phyloP scores from a whole-genome alignment of 495 filamentous ascomycete species.

The Corynascus novoguineensis region DNA sequence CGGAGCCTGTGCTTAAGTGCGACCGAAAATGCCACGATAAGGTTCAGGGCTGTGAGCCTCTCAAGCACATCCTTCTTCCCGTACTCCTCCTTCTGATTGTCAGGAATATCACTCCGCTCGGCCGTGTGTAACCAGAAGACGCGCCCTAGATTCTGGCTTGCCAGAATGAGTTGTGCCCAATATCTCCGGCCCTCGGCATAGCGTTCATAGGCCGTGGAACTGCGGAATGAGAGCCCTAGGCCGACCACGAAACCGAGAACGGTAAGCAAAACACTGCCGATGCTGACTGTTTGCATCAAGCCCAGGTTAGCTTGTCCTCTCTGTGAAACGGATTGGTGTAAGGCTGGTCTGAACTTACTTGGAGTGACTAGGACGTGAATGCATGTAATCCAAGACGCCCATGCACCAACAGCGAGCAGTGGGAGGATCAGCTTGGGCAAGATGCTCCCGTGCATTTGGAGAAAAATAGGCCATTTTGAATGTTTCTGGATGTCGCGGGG shows the following conservation, averaged over 20 bases:
- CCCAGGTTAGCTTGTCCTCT: not conserved
- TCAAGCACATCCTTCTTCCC: constrained; percentile 65
- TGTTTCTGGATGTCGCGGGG: constrained; percentile 69
- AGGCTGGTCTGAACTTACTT: constrained; percentile 40
- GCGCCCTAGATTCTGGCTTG: constrained; percentile 67
- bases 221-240: constrained; percentile 75
- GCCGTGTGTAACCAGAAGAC: constrained; percentile 71
- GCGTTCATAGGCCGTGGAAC: constrained; percentile 80
- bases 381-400: constrained; percentile 64
- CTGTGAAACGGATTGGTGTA: not conserved
- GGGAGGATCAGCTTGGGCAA: constrained; percentile 76
- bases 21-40: constrained; percentile 71
- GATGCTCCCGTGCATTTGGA: constrained; percentile 77
- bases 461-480: constrained; percentile 74
- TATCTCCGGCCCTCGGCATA: constrained; percentile 70
- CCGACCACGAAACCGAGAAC: constrained; percentile 88
- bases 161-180: constrained; percentile 69
- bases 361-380: constrained; percentile 39
- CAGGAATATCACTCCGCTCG: constrained; percentile 53
- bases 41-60: constrained; percentile 74
- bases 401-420: constrained; percentile 57
- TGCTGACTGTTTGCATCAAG: constrained; percentile 39
- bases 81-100: constrained; percentile 26
- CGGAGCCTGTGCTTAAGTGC: constrained; percentile 82
- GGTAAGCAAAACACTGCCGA: constrained; percentile 68